Conservation (phyloP, 768 basidiomycete species). For the Russula compacta region DNA sequence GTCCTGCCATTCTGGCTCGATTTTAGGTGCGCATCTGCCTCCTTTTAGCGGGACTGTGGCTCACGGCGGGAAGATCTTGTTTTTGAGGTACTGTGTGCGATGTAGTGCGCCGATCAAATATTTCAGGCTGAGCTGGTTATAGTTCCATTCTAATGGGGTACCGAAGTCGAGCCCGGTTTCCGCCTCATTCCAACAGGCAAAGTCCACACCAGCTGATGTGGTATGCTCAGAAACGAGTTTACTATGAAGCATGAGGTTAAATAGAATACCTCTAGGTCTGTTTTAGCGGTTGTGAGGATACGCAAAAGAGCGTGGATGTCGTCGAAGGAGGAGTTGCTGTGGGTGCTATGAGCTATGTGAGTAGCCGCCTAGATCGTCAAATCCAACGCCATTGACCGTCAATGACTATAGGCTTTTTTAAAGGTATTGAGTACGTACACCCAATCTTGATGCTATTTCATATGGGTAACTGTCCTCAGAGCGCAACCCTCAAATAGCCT, state of each 20-base stretch:
- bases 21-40: constrained; percentile 45
- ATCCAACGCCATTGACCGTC: neutral
- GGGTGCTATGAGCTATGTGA: constrained; percentile 73
- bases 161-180: constrained; percentile 26
- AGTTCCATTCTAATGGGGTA: constrained; percentile 28
- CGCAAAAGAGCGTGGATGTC: constrained; percentile 76
- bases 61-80: constrained; percentile 44
- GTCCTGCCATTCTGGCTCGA: constrained; percentile 89
- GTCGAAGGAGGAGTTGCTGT: constrained; percentile 55
- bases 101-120: no score
- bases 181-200: constrained; percentile 23
- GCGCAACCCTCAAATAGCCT: constrained; percentile 32
- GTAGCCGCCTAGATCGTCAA: constrained; percentile 21
- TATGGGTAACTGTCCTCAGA: neutral
- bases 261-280: constrained; percentile 44
- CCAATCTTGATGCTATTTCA: neutral
- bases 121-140: neutral
- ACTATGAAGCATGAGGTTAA: neutral
- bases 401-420: constrained; percentile 44
- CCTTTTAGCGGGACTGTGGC: neutral
- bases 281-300: constrained; percentile 77
- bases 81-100: constrained; percentile 40
- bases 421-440: constrained; percentile 38
- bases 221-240: constrained; percentile 35
- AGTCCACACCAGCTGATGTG: constrained; percentile 77